Conservation (phyloP, 768 basidiomycete genomes). For the Fomitopsis pulvina region DNA sequence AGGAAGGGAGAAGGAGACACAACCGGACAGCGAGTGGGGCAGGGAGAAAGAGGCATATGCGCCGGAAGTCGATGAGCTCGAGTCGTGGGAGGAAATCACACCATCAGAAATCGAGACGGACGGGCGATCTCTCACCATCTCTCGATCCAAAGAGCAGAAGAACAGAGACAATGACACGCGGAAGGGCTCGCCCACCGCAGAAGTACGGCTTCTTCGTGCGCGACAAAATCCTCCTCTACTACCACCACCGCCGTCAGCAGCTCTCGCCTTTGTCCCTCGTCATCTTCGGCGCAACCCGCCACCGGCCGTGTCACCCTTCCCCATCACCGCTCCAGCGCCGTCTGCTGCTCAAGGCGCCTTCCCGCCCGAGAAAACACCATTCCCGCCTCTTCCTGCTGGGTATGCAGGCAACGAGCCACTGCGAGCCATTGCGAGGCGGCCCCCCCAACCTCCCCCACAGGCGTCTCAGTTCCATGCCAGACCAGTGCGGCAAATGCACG, state of each 20-base stretch:
- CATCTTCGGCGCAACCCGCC: conserved; percentile 8
- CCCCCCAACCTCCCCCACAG: too few species aligned
- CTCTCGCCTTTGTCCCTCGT: conserved; percentile 12
- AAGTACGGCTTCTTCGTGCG: too few species aligned
- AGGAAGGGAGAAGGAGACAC: background rate
- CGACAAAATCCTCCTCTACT: background rate
- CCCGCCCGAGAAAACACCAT: background rate
- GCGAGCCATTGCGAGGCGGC: too few species aligned
- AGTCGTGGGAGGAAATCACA: conserved; percentile 12
- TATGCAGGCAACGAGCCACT: too few species aligned
- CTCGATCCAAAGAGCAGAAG: background rate
- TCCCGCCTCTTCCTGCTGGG: too few species aligned
- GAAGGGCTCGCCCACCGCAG: too few species aligned
- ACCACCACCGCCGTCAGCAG: background rate
- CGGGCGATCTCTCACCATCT: background rate
- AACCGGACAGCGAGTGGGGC: background rate
- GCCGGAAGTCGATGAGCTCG: background rate
- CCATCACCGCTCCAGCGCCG: background rate
- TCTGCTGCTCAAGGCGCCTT: background rate
- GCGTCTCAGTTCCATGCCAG: too few species aligned
- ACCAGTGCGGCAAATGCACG: too few species aligned
- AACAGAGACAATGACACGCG: background rate
- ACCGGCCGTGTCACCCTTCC: background rate
- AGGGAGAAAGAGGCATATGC: background rate
- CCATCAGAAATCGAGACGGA: background rate